A percentile compares a stretch with the other conserved stretches of the same genome.
Conservation (phyloP, 805 yeast genomes). For the Pichia paraexigua region DNA sequence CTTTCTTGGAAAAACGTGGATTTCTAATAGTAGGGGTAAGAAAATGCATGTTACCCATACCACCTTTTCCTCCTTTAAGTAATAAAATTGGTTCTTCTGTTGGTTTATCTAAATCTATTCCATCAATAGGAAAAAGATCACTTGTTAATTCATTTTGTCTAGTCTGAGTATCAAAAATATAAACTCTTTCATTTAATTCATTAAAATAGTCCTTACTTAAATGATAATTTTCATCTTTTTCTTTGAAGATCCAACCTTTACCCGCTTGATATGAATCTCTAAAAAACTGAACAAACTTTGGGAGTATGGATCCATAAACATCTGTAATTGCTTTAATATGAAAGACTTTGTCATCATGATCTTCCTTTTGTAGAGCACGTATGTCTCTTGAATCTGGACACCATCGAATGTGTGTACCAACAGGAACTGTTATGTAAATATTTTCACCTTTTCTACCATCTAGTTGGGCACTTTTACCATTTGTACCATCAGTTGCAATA, state of each 20-base stretch:
- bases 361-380: slow-evolving; percentile 14
- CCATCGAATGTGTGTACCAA: slow-evolving; percentile 85
- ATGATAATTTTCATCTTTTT: slow-evolving; percentile 66
- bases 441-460: slow-evolving; percentile 86
- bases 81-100: slow-evolving; percentile 61
- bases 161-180: slow-evolving; percentile 51
- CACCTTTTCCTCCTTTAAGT: slow-evolving; percentile 84
- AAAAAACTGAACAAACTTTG: slow-evolving; percentile 47
- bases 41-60: slow-evolving; percentile 95
- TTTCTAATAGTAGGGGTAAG: slow-evolving; percentile 75
- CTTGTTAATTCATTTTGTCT: slow-evolving; percentile 47
- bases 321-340: slow-evolving; percentile 24
- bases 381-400: slow-evolving; percentile 60
- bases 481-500: slow-evolving; percentile 60
- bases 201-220: slow-evolving; percentile 56
- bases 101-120: slow-evolving; percentile 61
- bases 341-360: slow-evolving; percentile 16
- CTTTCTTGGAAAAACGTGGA: slow-evolving; percentile 80
- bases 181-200: slow-evolving; percentile 55
- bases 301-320: slow-evolving; percentile 17
- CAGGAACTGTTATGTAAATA: slow-evolving; percentile 76
- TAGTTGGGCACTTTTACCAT: slow-evolving; percentile 68
- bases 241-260: slow-evolving; percentile 85
- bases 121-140: slow-evolving; percentile 76
- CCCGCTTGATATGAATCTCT: slow-evolving; percentile 62